phyloP scores from a whole-genome alignment of 345 rosid species.

The Turnera subulata region DNA sequence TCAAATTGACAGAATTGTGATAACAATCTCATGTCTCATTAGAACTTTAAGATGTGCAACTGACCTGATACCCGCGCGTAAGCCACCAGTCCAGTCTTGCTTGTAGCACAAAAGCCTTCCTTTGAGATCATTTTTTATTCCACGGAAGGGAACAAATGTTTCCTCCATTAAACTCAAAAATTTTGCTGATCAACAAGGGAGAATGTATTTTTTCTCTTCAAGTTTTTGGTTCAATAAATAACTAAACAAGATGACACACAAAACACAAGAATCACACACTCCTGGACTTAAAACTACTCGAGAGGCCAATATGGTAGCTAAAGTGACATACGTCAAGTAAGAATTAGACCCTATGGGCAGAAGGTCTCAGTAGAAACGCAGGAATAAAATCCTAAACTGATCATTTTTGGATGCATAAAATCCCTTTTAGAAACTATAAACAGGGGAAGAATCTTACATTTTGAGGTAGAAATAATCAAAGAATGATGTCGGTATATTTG shows the following conservation, averaged over 20 bases:
- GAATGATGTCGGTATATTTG: conserved; percentile 27
- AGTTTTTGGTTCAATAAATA: conserved; percentile 8
- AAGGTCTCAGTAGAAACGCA: conserved; percentile 19
- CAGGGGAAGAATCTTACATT: conserved; percentile 35
- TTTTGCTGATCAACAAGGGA: conserved; percentile 13
- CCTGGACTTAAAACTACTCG: conserved; percentile 34
- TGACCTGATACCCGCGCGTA: conserved; percentile 79
- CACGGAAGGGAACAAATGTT: conserved; percentile 79
- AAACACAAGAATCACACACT: too few species aligned
- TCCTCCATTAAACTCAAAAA: conserved; percentile 58
- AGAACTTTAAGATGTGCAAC: conserved; percentile 2
- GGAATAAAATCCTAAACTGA: conserved; percentile 8
- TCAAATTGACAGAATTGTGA: neutral
- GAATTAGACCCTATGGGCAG: conserved; percentile 25
- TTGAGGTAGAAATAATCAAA: conserved; percentile 23
- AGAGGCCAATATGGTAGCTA: conserved; percentile 49
- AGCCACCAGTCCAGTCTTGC: conserved; percentile 88
- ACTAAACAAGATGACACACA: conserved; percentile 15
- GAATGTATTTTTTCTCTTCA: neutral
- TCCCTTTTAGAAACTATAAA: conserved; percentile 11
- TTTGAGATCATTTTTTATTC: conserved; percentile 73
- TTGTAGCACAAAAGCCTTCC: conserved; percentile 82
- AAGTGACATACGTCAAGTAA: conserved; percentile 17
- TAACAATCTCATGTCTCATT: conserved; percentile 1
- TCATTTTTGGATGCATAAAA: conserved; percentile 19